A percentile compares a stretch with the other conserved stretches of the same genome.
These are phyloP conservation scores for Cyberlindnera amylophila DNA, from an alignment of 805 yeast species.

Conservation along the genomic window DNA sequence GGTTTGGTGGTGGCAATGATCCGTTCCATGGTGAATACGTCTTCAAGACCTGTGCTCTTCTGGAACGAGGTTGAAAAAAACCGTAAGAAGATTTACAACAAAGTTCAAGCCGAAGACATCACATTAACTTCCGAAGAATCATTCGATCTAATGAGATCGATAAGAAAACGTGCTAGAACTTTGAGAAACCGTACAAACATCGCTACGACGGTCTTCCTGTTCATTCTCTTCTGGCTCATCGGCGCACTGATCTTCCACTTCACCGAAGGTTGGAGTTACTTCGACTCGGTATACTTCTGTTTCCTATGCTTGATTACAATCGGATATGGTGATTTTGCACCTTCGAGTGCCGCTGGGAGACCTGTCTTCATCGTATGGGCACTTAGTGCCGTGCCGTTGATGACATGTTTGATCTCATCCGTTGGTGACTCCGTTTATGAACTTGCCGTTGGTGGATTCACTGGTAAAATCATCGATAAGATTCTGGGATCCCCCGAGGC, in stretches of 20 bases:
- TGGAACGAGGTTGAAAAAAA: constrained; percentile 60
- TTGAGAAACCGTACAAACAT: constrained; percentile 37
- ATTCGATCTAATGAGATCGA: constrained; percentile 52
- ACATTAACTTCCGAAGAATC: constrained; percentile 41
- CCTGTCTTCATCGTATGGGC: constrained; percentile 80
- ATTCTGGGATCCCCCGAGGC: constrained; percentile 8
- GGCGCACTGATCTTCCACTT: constrained; percentile 65
- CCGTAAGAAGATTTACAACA: constrained; percentile 35
- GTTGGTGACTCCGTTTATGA: constrained; percentile 58
- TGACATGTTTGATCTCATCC: constrained; percentile 75
- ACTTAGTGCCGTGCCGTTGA: constrained; percentile 75
- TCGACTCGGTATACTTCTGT: constrained; percentile 70
- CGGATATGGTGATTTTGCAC: constrained; percentile 80
- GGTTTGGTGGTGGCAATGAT: constrained; percentile 74
- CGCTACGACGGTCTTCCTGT: constrained; percentile 37
- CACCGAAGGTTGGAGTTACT: constrained; percentile 70
- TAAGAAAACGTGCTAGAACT: constrained; percentile 40
- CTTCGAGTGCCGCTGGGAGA: constrained; percentile 59
- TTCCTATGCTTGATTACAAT: constrained; percentile 73
- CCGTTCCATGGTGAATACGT: constrained; percentile 56
- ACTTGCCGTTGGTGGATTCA: constrained; percentile 21
- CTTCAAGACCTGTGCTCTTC: constrained; percentile 58
- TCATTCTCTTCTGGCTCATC: constrained; percentile 60
- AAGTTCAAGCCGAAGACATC: constrained; percentile 14
- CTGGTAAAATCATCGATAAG: constrained; percentile 5